phyloP scores from a whole-genome alignment of 2,329 filamentous ascomycete genomes.

The Fusarium beomiforme region DNA sequence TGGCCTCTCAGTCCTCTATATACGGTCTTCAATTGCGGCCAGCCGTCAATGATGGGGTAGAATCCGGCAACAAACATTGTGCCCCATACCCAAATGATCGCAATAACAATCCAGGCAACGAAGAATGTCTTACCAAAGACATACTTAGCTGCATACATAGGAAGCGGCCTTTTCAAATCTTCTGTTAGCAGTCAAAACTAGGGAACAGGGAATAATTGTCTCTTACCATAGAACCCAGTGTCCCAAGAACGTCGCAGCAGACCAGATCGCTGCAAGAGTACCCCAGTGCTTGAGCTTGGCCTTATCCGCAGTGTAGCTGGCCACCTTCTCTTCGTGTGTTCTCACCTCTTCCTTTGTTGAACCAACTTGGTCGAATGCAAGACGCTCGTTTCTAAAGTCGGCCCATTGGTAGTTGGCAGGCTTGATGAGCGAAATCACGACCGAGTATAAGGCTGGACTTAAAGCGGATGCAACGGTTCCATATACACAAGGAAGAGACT shows the following conservation, averaged over 20 bases:
- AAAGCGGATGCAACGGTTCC: constrained; percentile 61
- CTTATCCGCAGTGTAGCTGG: constrained; percentile 45
- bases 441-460: constrained; percentile 54
- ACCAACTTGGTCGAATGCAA: constrained; percentile 48
- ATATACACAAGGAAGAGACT: constrained; percentile 61
- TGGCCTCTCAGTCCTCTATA: background rate
- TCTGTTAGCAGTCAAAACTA: accelerated
- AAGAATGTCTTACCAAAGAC: constrained; percentile 61
- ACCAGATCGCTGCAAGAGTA: constrained; percentile 45
- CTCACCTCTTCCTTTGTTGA: background rate
- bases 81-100: constrained; percentile 63
- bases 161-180: constrained; percentile 53
- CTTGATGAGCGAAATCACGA: constrained; percentile 57
- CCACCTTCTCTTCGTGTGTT: constrained; percentile 36
- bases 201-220: accelerated
- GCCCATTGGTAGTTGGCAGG: constrained; percentile 55
- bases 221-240: constrained; percentile 59
- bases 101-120: constrained; percentile 59
- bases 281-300: constrained; percentile 58
- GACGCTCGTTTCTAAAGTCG: constrained; percentile 52
- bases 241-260: constrained; percentile 59
- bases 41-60: constrained; percentile 61
- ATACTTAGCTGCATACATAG: constrained; percentile 63
- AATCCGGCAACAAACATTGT: constrained; percentile 61
- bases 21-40: constrained; percentile 33